Conservation (phyloP, 108 stramenopile species). For the Stephanodiscus triporus region DNA sequence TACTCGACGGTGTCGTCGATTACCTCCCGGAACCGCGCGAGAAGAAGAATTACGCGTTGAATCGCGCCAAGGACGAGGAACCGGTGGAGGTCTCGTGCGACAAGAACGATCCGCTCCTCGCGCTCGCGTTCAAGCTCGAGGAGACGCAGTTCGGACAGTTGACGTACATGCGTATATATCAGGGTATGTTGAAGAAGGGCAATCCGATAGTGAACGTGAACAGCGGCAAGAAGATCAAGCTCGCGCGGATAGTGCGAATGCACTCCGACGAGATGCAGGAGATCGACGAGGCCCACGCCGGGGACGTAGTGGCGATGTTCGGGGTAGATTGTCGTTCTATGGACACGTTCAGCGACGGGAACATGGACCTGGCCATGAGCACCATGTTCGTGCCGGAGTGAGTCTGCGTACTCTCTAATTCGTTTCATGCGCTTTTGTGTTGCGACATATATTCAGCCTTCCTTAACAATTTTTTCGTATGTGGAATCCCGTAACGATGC, state of each 20-base stretch:
- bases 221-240: conserved; percentile 89
- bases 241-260: conserved; percentile 98
- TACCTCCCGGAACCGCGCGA: conserved; percentile 95
- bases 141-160: conserved; percentile 98
- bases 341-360: conserved; percentile 98
- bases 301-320: conserved; percentile 99
- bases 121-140: conserved; percentile 99
- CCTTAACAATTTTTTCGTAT: too few relatives aligned
- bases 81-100: conserved; percentile 67
- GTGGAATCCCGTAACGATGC: too few relatives aligned
- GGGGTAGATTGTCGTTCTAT: conserved; percentile 98
- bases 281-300: conserved; percentile 91
- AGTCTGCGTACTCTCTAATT: too few relatives aligned
- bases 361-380: conserved; percentile 87
- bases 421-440: too few relatives aligned
- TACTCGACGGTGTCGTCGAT: conserved; percentile 96
- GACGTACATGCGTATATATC: conserved; percentile 98
- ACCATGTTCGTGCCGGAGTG: conserved; percentile 98
- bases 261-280: conserved; percentile 99
- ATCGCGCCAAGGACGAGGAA: conserved; percentile 85
- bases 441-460: too few relatives aligned
- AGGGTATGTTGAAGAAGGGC: conserved; percentile 93
- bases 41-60: conserved; percentile 92
- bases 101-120: conserved; percentile 85
- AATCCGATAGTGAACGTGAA: conserved; percentile 83